Evolutionary conservation across 2,329 filamentous ascomycete species (phyloP), one percentile per base, ranked within the genome.

Genomic region (Venturia asperata): DNA sequence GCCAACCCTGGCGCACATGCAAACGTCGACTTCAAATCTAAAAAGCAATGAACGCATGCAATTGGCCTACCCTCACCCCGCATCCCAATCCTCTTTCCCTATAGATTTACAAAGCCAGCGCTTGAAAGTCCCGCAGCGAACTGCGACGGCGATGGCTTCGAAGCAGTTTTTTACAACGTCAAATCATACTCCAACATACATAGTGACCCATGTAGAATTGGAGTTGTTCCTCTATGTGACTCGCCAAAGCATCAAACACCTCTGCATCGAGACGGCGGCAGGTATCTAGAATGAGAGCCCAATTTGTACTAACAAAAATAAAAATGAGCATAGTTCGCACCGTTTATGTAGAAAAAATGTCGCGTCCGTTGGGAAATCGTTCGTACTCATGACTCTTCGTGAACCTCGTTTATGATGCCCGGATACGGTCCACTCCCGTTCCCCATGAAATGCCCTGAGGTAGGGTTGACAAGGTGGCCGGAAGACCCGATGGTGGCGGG

Each of bases 341-440:
- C 37, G 37, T 58, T 58, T 10, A 37, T 2, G 5, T 39, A 58
- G 15, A 1, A 34, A 58, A 21, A 10, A 37, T 34, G 19, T 37
- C 9, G 27, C 30, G 30, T 34, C 52, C 27, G 52, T 37, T 9
- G 7, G 15, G 30, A 37, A 5, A 15, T 58, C 24, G 30, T 58
- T 58, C 30, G 24, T 58, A 19, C 27, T 58, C 30, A 64, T 60
- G 43, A 52, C 37, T 64, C 63, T 47, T 64, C 49, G 37, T 58
- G 63, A 41, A 58, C 63, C 37, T 64, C 63, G 49, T 64, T 64
- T 30, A 64, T 64, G 49, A 64, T 52, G 24, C 63, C 63, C 1
- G 63, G 37, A 15, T 64, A 42, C 7, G 60, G 60, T 17, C 60
- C 60, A 45, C 19, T 42, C 11, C 39, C 39, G 19, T 34, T 43